Evolutionary conservation across 176 grass and related monocot genomes (phyloP).

Genomic region (Oryza punctata): DNA sequence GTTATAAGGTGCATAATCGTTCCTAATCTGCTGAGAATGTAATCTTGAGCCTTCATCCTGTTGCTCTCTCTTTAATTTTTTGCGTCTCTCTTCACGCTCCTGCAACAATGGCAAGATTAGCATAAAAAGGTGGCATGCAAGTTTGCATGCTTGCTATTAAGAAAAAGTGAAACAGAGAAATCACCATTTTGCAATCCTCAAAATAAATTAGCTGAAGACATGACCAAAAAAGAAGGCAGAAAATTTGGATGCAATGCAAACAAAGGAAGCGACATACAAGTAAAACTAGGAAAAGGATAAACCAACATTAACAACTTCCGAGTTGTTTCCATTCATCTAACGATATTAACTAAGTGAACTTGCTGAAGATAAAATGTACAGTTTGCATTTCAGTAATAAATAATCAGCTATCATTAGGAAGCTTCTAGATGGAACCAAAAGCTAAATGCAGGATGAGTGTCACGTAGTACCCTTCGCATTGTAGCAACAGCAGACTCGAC

Average conservation of each 20-base stretch:
- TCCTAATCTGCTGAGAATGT: constrained; percentile 55
- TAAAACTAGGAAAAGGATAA: not conserved
- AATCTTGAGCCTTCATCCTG: constrained; percentile 62
- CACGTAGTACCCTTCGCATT: constrained; percentile 71
- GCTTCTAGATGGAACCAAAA: not conserved
- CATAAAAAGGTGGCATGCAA: constrained; percentile 5
- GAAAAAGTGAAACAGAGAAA: not conserved
- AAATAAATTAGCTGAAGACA: not conserved
- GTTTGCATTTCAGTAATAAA: constrained; percentile 13
- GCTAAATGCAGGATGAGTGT: not conserved
- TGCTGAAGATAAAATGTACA: not conserved
- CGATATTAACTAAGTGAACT: not conserved
- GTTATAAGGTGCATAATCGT: constrained; percentile 64
- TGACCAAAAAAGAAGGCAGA: not conserved
- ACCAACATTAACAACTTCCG: constrained; percentile 12
- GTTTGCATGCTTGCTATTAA: not conserved
- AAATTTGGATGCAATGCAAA: not conserved
- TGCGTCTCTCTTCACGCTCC: constrained; percentile 91
- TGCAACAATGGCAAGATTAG: constrained; percentile 34
- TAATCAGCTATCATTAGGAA: constrained; percentile 9
- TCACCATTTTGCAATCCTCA: not conserved
- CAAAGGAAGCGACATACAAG: not conserved
- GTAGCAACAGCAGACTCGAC: constrained; percentile 75
- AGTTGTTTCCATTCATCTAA: constrained; percentile 1
- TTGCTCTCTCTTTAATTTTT: constrained; percentile 63